Conservation (phyloP, 2,329 filamentous ascomycete species). For the Aureobasidium pullulans region DNA sequence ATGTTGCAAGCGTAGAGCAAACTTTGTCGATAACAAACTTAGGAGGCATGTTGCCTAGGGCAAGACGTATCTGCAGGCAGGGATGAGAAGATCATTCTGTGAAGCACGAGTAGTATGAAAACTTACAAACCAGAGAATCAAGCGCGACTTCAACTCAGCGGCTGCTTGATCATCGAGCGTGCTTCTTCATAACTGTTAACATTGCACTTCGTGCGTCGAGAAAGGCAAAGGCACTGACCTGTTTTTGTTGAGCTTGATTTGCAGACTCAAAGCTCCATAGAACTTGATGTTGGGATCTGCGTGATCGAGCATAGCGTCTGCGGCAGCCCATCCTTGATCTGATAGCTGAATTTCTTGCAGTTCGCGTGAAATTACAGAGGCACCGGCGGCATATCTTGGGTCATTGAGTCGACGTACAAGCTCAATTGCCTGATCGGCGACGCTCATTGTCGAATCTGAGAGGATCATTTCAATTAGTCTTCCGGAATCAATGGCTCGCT, state of each 20-base stretch:
- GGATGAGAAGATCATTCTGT: background rate
- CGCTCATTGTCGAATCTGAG: background rate
- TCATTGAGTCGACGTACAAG: slow-evolving; percentile 47
- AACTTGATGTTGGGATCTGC: slow-evolving; percentile 73
- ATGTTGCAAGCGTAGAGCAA: slow-evolving; percentile 68
- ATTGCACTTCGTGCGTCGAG: background rate
- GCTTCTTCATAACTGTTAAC: slow-evolving; percentile 23
- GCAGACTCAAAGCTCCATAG: slow-evolving; percentile 87
- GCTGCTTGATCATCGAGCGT: slow-evolving; percentile 52
- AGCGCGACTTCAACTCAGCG: slow-evolving; percentile 50
- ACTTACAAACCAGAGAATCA: slow-evolving; percentile 55
- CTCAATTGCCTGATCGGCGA: slow-evolving; percentile 21
- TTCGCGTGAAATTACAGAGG: slow-evolving; percentile 57
- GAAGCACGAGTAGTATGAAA: background rate
- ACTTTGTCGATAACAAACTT: slow-evolving; percentile 63
- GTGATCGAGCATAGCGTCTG: slow-evolving; percentile 64
- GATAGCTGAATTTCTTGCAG: slow-evolving; percentile 74
- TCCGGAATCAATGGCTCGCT: background rate
- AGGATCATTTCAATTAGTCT: slow-evolving; percentile 4
- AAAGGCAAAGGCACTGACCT: slow-evolving; percentile 18
- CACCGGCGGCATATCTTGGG: slow-evolving; percentile 37
- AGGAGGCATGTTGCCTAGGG: slow-evolving; percentile 18
- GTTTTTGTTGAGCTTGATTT: slow-evolving; percentile 73
- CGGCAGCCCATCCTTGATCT: slow-evolving; percentile 76
- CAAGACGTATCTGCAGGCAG: background rate